Evolutionary conservation across 306 rosid genomes (phyloP).

Genomic region (Ammopiptanthus mongolicus): DNA sequence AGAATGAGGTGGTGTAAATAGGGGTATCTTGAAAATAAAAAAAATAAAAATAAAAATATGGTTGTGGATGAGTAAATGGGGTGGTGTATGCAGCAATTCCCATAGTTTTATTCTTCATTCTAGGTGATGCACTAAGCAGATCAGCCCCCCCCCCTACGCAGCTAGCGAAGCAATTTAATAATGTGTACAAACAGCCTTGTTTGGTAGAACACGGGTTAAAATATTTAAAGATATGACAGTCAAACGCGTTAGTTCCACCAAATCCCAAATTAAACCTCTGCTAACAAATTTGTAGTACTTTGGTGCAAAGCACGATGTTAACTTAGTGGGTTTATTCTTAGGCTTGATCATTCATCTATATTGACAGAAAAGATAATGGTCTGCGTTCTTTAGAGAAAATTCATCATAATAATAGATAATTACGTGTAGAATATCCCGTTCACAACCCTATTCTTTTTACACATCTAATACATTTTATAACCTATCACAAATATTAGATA

Average conservation of each 20-base stretch:
- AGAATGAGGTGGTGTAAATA: too few relatives aligned
- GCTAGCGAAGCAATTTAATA: slow-evolving; percentile 16
- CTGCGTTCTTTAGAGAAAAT: background rate
- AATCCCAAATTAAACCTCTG: slow-evolving; percentile 43
- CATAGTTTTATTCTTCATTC: background rate
- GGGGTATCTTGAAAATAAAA: too few relatives aligned
- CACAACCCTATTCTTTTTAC: background rate
- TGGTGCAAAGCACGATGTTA: slow-evolving; percentile 16
- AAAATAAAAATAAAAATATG: too few relatives aligned
- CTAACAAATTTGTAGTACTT: slow-evolving; percentile 11
- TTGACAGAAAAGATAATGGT: background rate
- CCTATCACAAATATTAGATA: background rate
- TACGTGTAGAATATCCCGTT: background rate
- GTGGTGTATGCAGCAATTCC: too few relatives aligned
- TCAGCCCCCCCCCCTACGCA: slow-evolving; percentile 14
- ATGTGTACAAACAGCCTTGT: slow-evolving; percentile 1
- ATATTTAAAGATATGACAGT: slow-evolving; percentile 7
- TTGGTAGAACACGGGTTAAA: slow-evolving; percentile 17
- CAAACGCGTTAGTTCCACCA: slow-evolving; percentile 41
- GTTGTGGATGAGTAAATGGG: too few relatives aligned
- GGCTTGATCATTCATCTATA: slow-evolving; percentile 19
- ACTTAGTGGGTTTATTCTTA: slow-evolving; percentile 7
- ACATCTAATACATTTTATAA: background rate
- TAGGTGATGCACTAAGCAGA: slow-evolving; percentile 20
- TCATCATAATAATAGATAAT: background rate